Conservation (phyloP, 768 basidiomycete genomes). For the Symmetrospora coprosmae region DNA sequence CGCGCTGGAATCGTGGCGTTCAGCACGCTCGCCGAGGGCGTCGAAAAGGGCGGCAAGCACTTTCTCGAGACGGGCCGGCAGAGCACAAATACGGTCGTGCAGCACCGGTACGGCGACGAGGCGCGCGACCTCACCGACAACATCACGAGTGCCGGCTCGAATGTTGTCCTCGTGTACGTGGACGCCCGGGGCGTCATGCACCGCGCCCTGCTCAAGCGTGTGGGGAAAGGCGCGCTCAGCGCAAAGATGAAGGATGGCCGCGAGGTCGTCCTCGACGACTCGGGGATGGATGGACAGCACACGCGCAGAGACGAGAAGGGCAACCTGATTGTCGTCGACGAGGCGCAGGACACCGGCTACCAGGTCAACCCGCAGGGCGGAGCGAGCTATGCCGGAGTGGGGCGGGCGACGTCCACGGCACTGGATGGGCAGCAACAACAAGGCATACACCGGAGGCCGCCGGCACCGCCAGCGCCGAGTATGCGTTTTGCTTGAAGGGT, state of each 20-base stretch:
- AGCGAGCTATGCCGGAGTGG: no score
- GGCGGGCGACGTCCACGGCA: no score
- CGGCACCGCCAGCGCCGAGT: no score
- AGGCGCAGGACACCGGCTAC: background rate
- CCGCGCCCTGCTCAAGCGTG: constrained; percentile 5
- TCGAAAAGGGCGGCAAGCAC: constrained; percentile 12
- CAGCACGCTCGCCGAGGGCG: background rate
- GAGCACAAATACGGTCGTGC: constrained; percentile 11
- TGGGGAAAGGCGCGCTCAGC: constrained; percentile 15
- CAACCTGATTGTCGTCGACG: constrained; percentile 15
- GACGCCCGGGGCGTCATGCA: constrained; percentile 18
- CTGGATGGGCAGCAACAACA: no score
- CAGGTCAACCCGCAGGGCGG: no score
- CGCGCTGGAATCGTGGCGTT: background rate
- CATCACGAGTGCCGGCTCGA: constrained; percentile 6
- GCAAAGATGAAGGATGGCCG: constrained; percentile 16
- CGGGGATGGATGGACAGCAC: constrained; percentile 10
- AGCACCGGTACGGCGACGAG: constrained; percentile 12
- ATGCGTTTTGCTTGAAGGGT: no score
- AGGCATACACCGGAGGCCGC: no score
- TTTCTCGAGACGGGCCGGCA: constrained; percentile 8
- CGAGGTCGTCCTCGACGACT: constrained; percentile 16
- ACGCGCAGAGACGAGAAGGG: constrained; percentile 14
- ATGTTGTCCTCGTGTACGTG: constrained; percentile 19
- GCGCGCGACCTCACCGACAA: constrained; percentile 5